Percentiles rank a stretch among this genome's conserved stretches.
Evolutionary conservation across 148 eudicot species (phyloP).

Genomic region (Limonium bicolor): DNA sequence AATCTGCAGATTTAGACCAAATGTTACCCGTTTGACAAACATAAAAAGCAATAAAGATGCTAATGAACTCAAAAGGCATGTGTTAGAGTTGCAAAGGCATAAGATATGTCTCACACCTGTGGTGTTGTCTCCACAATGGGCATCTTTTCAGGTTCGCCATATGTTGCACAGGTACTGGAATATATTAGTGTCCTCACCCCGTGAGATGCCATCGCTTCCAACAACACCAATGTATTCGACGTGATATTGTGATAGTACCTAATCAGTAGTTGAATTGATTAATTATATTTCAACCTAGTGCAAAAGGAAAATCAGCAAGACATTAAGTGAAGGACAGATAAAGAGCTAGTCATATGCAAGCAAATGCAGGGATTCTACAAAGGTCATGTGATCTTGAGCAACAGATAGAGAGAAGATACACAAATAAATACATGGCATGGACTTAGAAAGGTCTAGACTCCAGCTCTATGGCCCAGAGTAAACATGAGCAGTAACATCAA

Average conservation of each 20-base stretch:
- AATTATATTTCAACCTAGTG: neutral
- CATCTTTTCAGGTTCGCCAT: slow-evolving; percentile 95
- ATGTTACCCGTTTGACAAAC: slow-evolving; percentile 1
- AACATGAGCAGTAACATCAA: too few species aligned
- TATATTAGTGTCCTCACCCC: slow-evolving; percentile 65
- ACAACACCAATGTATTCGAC: slow-evolving; percentile 66
- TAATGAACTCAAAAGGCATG: too few species aligned
- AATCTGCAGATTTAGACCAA: slow-evolving; percentile 29
- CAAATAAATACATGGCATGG: too few species aligned
- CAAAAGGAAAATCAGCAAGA: too few species aligned
- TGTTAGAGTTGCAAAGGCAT: too few species aligned
- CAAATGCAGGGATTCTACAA: too few species aligned
- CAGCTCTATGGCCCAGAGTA: too few species aligned
- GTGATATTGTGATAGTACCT: slow-evolving; percentile 98
- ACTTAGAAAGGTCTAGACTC: too few species aligned
- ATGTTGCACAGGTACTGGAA: slow-evolving; percentile 97
- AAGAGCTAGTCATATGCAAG: neutral
- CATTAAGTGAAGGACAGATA: neutral
- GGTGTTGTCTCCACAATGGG: slow-evolving; percentile 94
- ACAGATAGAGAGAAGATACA: too few species aligned
- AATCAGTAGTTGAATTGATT: neutral
- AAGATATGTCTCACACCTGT: slow-evolving; percentile 41
- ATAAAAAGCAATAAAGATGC: neutral
- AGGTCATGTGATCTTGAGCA: too few species aligned
- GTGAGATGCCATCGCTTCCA: slow-evolving; percentile 82